Evolutionary conservation across 306 rosid species (phyloP).

Genomic region (Prunus dulcis): DNA sequence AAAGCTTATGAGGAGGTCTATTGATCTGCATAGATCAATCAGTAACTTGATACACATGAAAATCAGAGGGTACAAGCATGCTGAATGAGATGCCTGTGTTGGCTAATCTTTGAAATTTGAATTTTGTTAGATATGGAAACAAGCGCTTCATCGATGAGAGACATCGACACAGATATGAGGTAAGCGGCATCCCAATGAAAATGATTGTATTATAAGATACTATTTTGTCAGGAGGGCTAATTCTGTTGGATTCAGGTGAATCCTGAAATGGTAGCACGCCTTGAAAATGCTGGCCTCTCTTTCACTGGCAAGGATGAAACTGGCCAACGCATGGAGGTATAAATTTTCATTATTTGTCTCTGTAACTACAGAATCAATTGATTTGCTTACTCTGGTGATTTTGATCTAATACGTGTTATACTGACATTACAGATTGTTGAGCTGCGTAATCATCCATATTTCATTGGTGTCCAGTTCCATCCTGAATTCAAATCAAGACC

Average conservation of each 20-base stretch:
- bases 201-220: not conserved
- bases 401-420: slow-evolving; percentile 13
- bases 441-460: slow-evolving; percentile 81
- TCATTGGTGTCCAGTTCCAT: slow-evolving; percentile 87
- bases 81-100: slow-evolving; percentile 7
- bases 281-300: slow-evolving; percentile 42
- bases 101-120: slow-evolving; percentile 11
- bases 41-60: not conserved
- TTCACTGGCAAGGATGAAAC: slow-evolving; percentile 46
- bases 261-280: slow-evolving; percentile 46
- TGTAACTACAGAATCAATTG: not conserved
- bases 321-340: slow-evolving; percentile 50
- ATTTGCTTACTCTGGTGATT: not conserved
- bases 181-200: slow-evolving; percentile 7
- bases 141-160: slow-evolving; percentile 40
- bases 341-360: not conserved
- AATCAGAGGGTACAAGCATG: not conserved
- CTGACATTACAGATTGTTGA: slow-evolving; percentile 63
- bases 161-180: slow-evolving; percentile 58
- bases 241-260: slow-evolving; percentile 32
- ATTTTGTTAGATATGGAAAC: slow-evolving; percentile 40
- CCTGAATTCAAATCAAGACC: slow-evolving; percentile 97
- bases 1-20: not conserved
- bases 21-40: not conserved
- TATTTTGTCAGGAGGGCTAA: not conserved